These are phyloP conservation scores for Fraxinus sp. DNA, from an alignment of 305 asterid species.

Conservation along the genomic window DNA sequence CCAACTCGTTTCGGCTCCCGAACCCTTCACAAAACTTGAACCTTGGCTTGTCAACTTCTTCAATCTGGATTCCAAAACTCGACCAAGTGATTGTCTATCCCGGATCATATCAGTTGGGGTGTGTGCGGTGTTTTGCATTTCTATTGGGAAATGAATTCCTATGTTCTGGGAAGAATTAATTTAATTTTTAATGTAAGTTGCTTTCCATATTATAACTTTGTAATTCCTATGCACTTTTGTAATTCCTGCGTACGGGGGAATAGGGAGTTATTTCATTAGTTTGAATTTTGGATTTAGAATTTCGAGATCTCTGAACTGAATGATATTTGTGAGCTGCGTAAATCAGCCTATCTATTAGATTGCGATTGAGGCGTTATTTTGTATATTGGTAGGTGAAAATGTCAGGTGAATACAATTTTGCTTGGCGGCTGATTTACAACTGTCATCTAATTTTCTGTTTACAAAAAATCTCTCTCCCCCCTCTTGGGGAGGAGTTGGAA, in stretches of 20 bases:
- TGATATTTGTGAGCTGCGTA: slow-evolving; percentile 8
- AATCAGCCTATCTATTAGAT: not conserved
- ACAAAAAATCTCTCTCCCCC: not conserved
- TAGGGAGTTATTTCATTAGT: slow-evolving; percentile 1
- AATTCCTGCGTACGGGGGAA: not conserved
- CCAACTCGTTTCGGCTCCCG: no score
- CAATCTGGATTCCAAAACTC: no score
- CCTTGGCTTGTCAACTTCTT: no score
- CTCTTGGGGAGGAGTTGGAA: not conserved
- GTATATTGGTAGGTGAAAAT: not conserved
- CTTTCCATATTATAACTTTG: slow-evolving; percentile 28
- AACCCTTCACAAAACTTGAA: no score
- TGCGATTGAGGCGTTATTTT: not conserved
- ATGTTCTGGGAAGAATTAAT: slow-evolving; percentile 30
- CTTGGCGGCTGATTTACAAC: slow-evolving; percentile 12
- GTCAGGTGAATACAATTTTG: slow-evolving; percentile 9
- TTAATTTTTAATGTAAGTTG: slow-evolving; percentile 12
- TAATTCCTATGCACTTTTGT: not conserved
- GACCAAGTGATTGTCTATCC: no score
- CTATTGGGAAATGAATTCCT: slow-evolving; percentile 26
- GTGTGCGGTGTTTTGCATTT: slow-evolving; percentile 10
- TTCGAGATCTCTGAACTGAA: slow-evolving; percentile 19
- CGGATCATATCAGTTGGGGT: slow-evolving; percentile 16
- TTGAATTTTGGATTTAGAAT: slow-evolving; percentile 1
- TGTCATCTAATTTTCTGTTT: not conserved